Conservation (phyloP, 768 basidiomycete species). For the Udeniomyces megalosporus region DNA sequence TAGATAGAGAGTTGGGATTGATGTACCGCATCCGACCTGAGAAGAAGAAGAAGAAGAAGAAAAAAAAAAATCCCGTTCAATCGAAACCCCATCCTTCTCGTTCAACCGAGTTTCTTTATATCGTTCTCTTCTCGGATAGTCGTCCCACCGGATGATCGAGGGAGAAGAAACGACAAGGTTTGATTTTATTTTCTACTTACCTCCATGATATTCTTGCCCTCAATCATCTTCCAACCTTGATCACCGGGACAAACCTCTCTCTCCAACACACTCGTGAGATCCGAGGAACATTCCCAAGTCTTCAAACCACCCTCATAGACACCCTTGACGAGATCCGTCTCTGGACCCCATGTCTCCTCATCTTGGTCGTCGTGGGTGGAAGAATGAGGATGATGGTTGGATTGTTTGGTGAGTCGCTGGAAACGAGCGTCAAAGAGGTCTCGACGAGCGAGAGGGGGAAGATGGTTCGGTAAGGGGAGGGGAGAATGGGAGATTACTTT, state of each 20-base stretch:
- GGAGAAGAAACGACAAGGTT: not conserved
- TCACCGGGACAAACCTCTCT: slow-evolving; percentile 20
- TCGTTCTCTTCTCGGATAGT: too few relatives aligned
- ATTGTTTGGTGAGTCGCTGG: slow-evolving; percentile 49
- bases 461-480: slow-evolving; percentile 38
- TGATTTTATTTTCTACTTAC: slow-evolving; percentile 32
- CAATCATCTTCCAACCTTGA: slow-evolving; percentile 24
- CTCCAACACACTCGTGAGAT: slow-evolving; percentile 49
- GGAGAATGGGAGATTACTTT: slow-evolving; percentile 65
- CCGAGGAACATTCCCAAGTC: slow-evolving; percentile 92
- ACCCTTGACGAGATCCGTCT: slow-evolving; percentile 77
- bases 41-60: not conserved
- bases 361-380: slow-evolving; percentile 19
- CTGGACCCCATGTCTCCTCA: slow-evolving; percentile 55
- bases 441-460: slow-evolving; percentile 44
- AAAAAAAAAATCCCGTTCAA: too few relatives aligned
- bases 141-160: not conserved
- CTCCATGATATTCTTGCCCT: slow-evolving; percentile 53
- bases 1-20: slow-evolving; percentile 61
- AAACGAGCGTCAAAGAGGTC: slow-evolving; percentile 95
- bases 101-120: too few relatives aligned
- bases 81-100: too few relatives aligned
- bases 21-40: slow-evolving; percentile 87
- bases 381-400: slow-evolving; percentile 20
- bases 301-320: slow-evolving; percentile 93